phyloP scores from a whole-genome alignment of 1,139 yeast genomes.

The Kazachstania sp. region DNA sequence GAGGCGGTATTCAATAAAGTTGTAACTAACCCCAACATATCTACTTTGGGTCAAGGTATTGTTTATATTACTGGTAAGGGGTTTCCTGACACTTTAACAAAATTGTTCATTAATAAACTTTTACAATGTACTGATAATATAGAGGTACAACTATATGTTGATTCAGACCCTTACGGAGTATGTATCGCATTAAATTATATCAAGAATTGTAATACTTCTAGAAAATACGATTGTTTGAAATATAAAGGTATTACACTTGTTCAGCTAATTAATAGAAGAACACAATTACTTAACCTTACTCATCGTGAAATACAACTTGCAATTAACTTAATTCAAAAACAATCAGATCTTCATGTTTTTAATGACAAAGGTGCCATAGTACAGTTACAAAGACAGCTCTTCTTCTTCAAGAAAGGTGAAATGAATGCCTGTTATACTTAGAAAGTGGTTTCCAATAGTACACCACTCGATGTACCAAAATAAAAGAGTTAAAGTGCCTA shows the following conservation, averaged over 20 bases:
- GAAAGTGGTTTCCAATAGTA: not conserved
- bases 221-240: not conserved
- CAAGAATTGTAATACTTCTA: not conserved
- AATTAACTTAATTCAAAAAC: constrained; percentile 4
- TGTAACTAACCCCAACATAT: not conserved
- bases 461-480: too few relatives aligned
- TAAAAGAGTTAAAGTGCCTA: too few relatives aligned
- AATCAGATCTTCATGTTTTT: not conserved
- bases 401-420: constrained; percentile 30
- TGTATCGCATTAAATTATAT: constrained; percentile 28
- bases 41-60: constrained; percentile 4
- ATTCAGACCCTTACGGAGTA: constrained; percentile 34
- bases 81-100: constrained; percentile 30
- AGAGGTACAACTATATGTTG: constrained; percentile 20
- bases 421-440: constrained; percentile 22
- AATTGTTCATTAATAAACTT: constrained; percentile 20
- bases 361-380: not conserved
- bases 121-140: not conserved
- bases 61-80: constrained; percentile 33
- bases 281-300: constrained; percentile 11
- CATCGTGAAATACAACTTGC: constrained; percentile 7
- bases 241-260: constrained; percentile 18
- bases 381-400: constrained; percentile 31
- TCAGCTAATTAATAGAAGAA: constrained; percentile 11
- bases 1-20: constrained; percentile 28